Evolutionary conservation across 2,329 filamentous ascomycete species (phyloP), one percentile per base, ranked within the genome.

Genomic region (Drechslerella dactyloides): DNA sequence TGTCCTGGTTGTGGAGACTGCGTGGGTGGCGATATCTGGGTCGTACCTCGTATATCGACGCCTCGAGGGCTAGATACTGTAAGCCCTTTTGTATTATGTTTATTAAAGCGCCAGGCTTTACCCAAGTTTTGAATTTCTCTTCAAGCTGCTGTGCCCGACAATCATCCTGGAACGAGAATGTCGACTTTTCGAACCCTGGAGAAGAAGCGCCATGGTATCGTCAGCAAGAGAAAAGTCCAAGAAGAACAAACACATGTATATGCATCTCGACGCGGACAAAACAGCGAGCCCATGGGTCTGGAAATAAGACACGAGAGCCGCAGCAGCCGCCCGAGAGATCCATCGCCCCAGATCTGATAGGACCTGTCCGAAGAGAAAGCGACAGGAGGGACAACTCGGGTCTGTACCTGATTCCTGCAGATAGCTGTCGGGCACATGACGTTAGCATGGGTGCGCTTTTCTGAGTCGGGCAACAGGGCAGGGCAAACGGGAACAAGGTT

Each of bases 341-440:
- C n/a, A 15, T 35, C 27, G 5, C 19, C 13, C 19, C n/a, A 4
- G 50, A 53, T 11, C 33, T 55, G 48, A 66, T 69, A 52, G 62
- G 52, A 21, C 54, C 55, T 50, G 21, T 23, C 3, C 44, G 11
- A 59, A 52, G 24, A 68, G 58, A 56, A 52, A 73, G 27, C 33
- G 33, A 37, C 33, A 37, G 56, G 54, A 61, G 58, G 40, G 61
- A 52, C 17, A 48, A 54, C 52, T 66, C 42, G 62, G 63, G 53
- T 62, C 56, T 57, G 63, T 73, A 73, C 69, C 69, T 73, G 69
- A 73, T 73, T 73, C 69, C 58, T 73, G 69, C 63, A 73, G 63
- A 73, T 73, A 73, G 48, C 69, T 73, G 55, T 73, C 56, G 68
- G 46, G 57, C 68, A 72, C 68, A 72, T 72, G 68, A 72, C 68